A percentile compares a stretch with the other conserved stretches of the same genome.
Conservation (phyloP, 768 basidiomycete species). For the Chalciporus piperatus region DNA sequence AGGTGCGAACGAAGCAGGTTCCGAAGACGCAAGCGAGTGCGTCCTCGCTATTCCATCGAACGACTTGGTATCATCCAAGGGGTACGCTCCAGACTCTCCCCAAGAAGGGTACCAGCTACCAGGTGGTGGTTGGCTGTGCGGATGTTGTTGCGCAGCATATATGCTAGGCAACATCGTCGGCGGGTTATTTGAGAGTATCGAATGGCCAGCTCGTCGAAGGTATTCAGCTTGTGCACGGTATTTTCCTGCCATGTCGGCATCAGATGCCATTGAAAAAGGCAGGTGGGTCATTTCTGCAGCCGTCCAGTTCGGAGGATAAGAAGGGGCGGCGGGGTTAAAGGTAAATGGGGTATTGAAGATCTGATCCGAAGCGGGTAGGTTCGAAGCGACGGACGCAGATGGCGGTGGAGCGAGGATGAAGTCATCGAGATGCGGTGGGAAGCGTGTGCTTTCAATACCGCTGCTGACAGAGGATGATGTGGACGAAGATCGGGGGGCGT, state of each 20-base stretch:
- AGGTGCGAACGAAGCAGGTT: slow-evolving; percentile 19
- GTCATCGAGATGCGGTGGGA: slow-evolving; percentile 38
- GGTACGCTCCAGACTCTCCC: slow-evolving; percentile 25
- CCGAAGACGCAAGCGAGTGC: slow-evolving; percentile 21
- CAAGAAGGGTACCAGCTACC: slow-evolving; percentile 24
- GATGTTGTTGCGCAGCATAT: slow-evolving; percentile 19
- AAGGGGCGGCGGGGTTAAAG: slow-evolving; percentile 22
- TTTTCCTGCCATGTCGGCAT: slow-evolving; percentile 44
- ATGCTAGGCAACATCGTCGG: slow-evolving; percentile 9
- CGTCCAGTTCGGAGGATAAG: slow-evolving; percentile 17
- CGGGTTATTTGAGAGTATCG: slow-evolving; percentile 5
- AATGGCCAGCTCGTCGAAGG: slow-evolving; percentile 33
- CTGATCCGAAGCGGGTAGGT: slow-evolving; percentile 25
- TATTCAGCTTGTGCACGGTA: slow-evolving; percentile 48
- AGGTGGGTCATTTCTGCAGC: slow-evolving; percentile 20
- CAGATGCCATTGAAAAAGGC: slow-evolving; percentile 18
- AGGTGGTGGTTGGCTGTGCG: slow-evolving; percentile 9
- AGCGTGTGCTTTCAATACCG: slow-evolving; percentile 13
- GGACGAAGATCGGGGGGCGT: slow-evolving; percentile 35
- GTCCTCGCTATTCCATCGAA: slow-evolving; percentile 20
- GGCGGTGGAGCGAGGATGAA: slow-evolving; percentile 42
- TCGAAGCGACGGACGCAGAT: slow-evolving; percentile 23
- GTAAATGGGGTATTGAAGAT: slow-evolving; percentile 32
- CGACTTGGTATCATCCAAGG: slow-evolving; percentile 29
- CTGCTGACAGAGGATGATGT: slow-evolving; percentile 28